Evolutionary conservation across 2,329 filamentous ascomycete genomes (phyloP), one percentile per base, ranked within the genome.

Genomic region (Coleophoma crateriformis): DNA sequence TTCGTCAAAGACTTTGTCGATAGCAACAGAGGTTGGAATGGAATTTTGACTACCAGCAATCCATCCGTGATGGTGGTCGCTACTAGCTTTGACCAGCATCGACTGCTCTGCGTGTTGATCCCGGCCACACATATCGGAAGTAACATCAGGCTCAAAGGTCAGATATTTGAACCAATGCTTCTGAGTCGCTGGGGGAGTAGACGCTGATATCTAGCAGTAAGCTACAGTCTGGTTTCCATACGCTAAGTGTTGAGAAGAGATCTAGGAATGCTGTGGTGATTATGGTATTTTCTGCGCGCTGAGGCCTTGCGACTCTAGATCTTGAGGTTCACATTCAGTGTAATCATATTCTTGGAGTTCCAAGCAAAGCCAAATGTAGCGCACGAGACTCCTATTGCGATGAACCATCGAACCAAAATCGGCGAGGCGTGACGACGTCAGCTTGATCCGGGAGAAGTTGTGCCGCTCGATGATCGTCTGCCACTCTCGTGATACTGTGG

Each of bases 171-270:
- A 68, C 57, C 60, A 64, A 56, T 70, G 64, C 46, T 67, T n/a
- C 41, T 35, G 54, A 57, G 44, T 70, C 67, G 48, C 65, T 68
- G 10, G 61, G 63, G 15, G 69, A 71, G 59, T 67, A 63, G 35
- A 68, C 51, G 50, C 64, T 69, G 33, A 69, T 65, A 58, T 70
- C 68, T 37, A 71, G 64, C 22, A 61, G 43, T 48, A 71, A 60
- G 44, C 61, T 55, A 46, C 63, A 52, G n/a, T 54, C 49, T 51
- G 61, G 62, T 51, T 67, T 60, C 65, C 63, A 69, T 53, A 41
- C 33, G 58, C 59, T 64, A 17, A 68, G 64, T 47, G 50, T 51
- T 43, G 52, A 56, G 45, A 70, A 64, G 33, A 69, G 49, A 47
- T 51, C 54, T 53, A 62, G 47, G 48, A 69, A 62, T 50, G 60